Evolutionary conservation across 768 basidiomycete species (phyloP).

Genomic region (Neoboletus magnificus): DNA sequence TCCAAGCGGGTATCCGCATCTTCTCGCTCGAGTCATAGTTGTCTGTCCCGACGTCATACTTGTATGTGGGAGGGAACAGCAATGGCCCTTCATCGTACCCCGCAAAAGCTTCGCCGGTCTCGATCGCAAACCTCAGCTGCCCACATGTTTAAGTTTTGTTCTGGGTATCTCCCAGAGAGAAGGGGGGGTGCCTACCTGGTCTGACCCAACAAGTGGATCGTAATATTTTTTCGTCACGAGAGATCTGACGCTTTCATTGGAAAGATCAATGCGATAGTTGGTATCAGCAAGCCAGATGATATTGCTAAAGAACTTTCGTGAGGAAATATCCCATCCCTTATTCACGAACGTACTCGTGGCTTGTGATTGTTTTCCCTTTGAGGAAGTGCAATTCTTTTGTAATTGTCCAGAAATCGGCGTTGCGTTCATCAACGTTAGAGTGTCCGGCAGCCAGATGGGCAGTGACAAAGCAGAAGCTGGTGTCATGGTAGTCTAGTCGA

Average conservation of each 20-base stretch:
- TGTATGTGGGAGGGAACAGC: slow-evolving; percentile 93
- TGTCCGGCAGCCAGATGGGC: slow-evolving; percentile 98
- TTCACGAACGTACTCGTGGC: slow-evolving; percentile 72
- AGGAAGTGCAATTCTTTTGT: slow-evolving; percentile 79
- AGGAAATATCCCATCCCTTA: slow-evolving; percentile 1
- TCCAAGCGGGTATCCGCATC: slow-evolving; percentile 95
- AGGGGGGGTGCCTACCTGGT: slow-evolving; percentile 62
- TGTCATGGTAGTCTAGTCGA: slow-evolving; percentile 86
- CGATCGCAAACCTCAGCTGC: slow-evolving; percentile 73
- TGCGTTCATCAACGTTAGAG: slow-evolving; percentile 82
- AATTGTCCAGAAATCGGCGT: slow-evolving; percentile 90
- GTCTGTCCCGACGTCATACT: slow-evolving; percentile 80
- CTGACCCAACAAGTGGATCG: slow-evolving; percentile 71
- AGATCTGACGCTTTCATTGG: slow-evolving; percentile 77
- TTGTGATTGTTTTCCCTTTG: slow-evolving; percentile 82
- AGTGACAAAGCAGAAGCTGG: slow-evolving; percentile 92
- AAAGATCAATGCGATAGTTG: slow-evolving; percentile 89
- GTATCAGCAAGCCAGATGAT: slow-evolving; percentile 93
- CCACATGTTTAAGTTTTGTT: neutral
- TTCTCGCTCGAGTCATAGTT: slow-evolving; percentile 96
- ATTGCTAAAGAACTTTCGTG: slow-evolving; percentile 52
- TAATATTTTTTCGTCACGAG: slow-evolving; percentile 63
- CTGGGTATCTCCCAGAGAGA: neutral
- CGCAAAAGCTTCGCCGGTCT: slow-evolving; percentile 66
- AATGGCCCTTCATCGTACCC: slow-evolving; percentile 89